Evolutionary conservation across 2,329 filamentous ascomycete species (phyloP), one percentile per base, ranked within the genome.

Genomic region (Chrysoporthe deuterocubensis): DNA sequence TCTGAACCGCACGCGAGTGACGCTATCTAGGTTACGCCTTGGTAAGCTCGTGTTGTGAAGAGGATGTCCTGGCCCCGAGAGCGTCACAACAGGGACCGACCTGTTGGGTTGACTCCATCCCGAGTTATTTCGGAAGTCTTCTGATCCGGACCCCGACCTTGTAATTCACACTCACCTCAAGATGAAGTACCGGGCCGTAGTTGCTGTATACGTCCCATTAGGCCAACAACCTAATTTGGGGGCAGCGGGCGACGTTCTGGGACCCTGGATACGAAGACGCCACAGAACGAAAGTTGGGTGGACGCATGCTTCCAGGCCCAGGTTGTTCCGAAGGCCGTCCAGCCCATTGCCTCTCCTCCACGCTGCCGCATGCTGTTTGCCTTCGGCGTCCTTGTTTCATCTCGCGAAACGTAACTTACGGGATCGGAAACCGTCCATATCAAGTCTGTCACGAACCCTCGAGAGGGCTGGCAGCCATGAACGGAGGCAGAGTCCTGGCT

Each of bases 11-110:
- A 52, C 48, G 48, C 21, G 48, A 52, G 48, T 26, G 16, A 56
- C 32, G 26, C 32, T 13, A 21, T 34, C 21, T 26, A 21, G 14
- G 34, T 16, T 26, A 18, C 32, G 52, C 52, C 52, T 26, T 14
- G 26, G 52, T 56, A 56, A 56, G 52, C 52, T 56, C 21, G 50
- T 54, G 26, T 54, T 21, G 21, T 26, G 21, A 32, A 54, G n/a
- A 14, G 50, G 18, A 54, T 46, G 11, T 16, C 11, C 50, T 54
- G 50, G 26, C 48, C 21, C n/a, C 48, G 21, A 52, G 48, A 14
- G 48, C n/a, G 4, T 13, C 21, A 11, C 13, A 32, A 7, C 48
- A 52, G 4, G 9, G n/a, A 21, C 48, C 26, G 9, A 4, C n/a
- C n/a, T 50, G 18, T 21, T 8, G 21, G n/a, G n/a, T 21, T 11